Conservation (phyloP, 169 alveolate genomes). For the Plasmodium gaboni region DNA sequence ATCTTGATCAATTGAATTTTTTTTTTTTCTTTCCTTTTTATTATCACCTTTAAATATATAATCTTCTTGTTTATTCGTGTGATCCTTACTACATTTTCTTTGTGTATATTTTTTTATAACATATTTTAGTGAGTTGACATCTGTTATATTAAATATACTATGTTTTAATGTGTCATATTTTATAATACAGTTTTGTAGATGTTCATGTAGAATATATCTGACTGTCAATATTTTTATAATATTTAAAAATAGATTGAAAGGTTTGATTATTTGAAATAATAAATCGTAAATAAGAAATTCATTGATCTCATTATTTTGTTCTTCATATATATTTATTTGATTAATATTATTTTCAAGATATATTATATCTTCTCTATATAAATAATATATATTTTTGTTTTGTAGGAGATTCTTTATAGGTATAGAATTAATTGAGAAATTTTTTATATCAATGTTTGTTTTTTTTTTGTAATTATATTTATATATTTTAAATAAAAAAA, state of each 20-base stretch:
- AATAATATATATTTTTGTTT: not conserved
- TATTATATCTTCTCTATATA: constrained; percentile 34
- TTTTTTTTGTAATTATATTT: not conserved
- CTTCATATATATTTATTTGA: constrained; percentile 11
- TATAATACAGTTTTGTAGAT: constrained; percentile 32
- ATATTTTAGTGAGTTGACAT: not conserved
- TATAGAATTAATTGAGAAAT: not conserved
- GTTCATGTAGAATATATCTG: constrained; percentile 43
- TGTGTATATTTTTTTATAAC: not conserved
- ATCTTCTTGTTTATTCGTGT: not conserved
- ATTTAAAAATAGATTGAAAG: constrained; percentile 35
- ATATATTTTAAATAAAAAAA: constrained; percentile 20
- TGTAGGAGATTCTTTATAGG: constrained; percentile 3
- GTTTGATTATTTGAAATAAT: constrained; percentile 24
- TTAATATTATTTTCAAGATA: constrained; percentile 32
- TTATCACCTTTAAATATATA: too few relatives aligned
- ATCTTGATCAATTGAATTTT: not conserved
- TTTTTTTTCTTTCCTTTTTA: not conserved
- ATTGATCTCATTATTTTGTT: not conserved
- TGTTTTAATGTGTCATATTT: not conserved
- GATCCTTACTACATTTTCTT: not conserved
- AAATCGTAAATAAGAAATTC: constrained; percentile 29
- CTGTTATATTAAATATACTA: constrained; percentile 11
- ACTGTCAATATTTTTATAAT: constrained; percentile 27
- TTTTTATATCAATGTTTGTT: not conserved